Evolutionary conservation across 805 yeast genomes (phyloP), one percentile per base, ranked within the genome.

Genomic region (Dipodascus geniculatus): DNA sequence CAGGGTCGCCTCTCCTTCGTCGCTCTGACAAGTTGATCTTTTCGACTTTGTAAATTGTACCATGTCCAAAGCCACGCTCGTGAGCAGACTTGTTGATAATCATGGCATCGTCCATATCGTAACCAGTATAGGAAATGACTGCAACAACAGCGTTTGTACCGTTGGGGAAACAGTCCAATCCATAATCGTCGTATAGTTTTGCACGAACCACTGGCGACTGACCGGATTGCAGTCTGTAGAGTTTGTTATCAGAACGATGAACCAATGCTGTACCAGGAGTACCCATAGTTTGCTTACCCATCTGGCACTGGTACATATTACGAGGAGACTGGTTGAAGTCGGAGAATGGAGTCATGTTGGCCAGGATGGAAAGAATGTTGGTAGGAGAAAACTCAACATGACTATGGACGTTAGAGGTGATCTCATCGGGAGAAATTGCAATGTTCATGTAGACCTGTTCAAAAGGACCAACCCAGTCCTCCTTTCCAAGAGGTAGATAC

Each of bases 231-330:
- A 93, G 74, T 63, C 91, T 82, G 72, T 93, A 93, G 56, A 93
- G 73, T 69, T 91, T 93, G 74, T 93, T 93, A 70, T 93, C 99
- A 0, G 96, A 85, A 70, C 99, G 80, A 69, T 89, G 96, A 48
- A 75, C 79, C 53, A 91, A 74, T 0, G 95, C 98, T 58, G 93
- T 96, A 73, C 98, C 98, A 6, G 99, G 99, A 2, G 99, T 93
- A 71, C 99, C 99, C 99, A 93, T 93, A 20, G 99, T 91, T 75
- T 93, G 99, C 74, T 93, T 93, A 81, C 97, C 98, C 99, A 93
- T 93, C 78, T 93, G 99, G 74, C 99, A 93, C 75, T 93, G 99
- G 70, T 93, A 93, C 98, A 93, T 93, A 70, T 93, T 93, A 81
- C 99, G 86, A 65, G 99, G 99, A 23, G 97, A 90, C 75, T 93